These are phyloP conservation scores for Vaccinium myrtillus DNA, from an alignment of 148 eudicot species.

Conservation along the genomic window DNA sequence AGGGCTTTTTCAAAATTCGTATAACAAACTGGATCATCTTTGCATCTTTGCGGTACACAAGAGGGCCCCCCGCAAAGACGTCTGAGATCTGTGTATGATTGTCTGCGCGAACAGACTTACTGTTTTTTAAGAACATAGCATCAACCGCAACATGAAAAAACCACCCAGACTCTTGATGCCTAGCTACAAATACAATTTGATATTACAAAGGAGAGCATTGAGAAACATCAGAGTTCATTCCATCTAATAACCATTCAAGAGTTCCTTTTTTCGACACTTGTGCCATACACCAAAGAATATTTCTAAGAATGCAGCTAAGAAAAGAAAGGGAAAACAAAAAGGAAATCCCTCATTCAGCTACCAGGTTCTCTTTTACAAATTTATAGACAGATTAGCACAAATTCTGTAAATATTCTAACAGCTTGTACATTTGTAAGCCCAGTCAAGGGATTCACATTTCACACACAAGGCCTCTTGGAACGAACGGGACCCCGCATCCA, in stretches of 20 bases:
- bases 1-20: no score
- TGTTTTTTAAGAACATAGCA: no score
- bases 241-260: not conserved
- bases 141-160: no score
- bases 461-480: not conserved
- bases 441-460: constrained; percentile 10
- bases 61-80: no score
- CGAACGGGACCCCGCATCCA: not conserved
- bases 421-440: constrained; percentile 17
- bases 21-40: no score
- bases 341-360: constrained; percentile 10
- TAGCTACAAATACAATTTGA: not conserved
- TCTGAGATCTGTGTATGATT: no score
- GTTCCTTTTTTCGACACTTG: not conserved
- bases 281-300: not conserved
- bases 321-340: not conserved
- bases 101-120: no score
- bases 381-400: constrained; percentile 23
- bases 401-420: constrained; percentile 10
- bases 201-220: not conserved
- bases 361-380: constrained; percentile 20
- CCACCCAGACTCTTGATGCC: no score
- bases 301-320: not conserved
- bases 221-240: not conserved
- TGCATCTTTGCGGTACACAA: no score